Evolutionary conservation across 352 stramenopile genomes (phyloP).

Genomic region (Pythium aphanidermatum): DNA sequence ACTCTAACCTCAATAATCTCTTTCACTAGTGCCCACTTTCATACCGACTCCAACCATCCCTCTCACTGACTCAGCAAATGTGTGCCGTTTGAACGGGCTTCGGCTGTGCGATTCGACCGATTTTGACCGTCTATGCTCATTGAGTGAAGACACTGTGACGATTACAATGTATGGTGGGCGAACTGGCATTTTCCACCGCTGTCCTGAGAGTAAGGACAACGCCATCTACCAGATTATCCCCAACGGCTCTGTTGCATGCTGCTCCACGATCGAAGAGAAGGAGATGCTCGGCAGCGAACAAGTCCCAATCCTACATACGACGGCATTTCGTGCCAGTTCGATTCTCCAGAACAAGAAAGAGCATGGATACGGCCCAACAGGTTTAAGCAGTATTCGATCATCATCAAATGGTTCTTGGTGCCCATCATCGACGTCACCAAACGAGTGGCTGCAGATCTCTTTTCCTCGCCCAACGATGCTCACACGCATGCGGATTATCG

Average conservation of each 20-base stretch:
- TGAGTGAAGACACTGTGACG: not conserved
- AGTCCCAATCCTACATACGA: constrained; percentile 10
- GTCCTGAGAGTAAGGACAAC: not conserved
- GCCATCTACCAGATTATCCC: constrained; percentile 17
- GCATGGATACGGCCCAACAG: constrained; percentile 40
- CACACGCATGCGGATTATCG: constrained; percentile 21
- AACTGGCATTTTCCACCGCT: constrained; percentile 5
- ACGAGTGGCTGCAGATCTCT: constrained; percentile 39
- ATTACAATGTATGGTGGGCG: constrained; percentile 10
- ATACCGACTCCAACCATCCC: not conserved
- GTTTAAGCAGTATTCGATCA: constrained; percentile 24
- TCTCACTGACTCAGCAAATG: too few species aligned
- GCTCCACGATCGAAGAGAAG: constrained; percentile 12
- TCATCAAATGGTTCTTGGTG: constrained; percentile 32
- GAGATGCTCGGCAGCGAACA: constrained; percentile 3
- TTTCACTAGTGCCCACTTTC: constrained; percentile 19
- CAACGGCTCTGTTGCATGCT: constrained; percentile 31
- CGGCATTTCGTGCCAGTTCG: constrained; percentile 12
- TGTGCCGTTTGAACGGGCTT: constrained; percentile 22
- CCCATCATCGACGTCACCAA: constrained; percentile 8
- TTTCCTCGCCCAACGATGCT: constrained; percentile 40
- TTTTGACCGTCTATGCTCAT: constrained; percentile 30
- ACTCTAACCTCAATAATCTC: too few species aligned
- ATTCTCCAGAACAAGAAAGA: constrained; percentile 28
- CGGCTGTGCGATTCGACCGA: constrained; percentile 37